Evolutionary conservation across 2,329 filamentous ascomycete genomes (phyloP).

Genomic region (Colletotrichum abscissum): DNA sequence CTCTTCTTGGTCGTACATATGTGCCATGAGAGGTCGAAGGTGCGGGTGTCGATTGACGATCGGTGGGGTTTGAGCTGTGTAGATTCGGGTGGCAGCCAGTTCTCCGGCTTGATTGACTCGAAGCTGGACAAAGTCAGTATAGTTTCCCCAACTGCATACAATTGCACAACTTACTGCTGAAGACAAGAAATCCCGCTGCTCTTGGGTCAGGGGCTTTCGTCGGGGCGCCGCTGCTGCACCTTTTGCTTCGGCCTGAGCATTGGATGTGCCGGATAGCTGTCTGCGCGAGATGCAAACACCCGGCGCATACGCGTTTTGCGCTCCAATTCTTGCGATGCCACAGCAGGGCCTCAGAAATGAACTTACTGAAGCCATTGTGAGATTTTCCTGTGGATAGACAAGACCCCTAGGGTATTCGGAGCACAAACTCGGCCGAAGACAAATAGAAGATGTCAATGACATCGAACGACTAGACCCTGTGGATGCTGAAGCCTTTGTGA

Average conservation of each 20-base stretch:
- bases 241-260: conserved; percentile 22
- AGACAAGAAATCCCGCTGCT: conserved; percentile 80
- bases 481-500: neutral
- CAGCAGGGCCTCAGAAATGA: conserved; percentile 12
- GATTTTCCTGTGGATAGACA: neutral
- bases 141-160: conserved; percentile 7
- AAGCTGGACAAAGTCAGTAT: conserved; percentile 60
- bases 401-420: neutral
- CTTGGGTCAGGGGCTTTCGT: conserved; percentile 72
- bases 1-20: conserved; percentile 98
- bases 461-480: conserved; percentile 30
- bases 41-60: conserved; percentile 85
- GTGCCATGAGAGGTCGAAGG: conserved; percentile 89
- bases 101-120: conserved; percentile 98
- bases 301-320: conserved; percentile 1
- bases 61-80: conserved; percentile 87
- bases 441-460: conserved; percentile 26
- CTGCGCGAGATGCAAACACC: conserved; percentile 10
- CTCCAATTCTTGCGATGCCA: conserved; percentile 2
- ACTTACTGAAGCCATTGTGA: conserved; percentile 28
- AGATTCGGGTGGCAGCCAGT: conserved; percentile 95
- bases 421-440: conserved; percentile 14
- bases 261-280: conserved; percentile 21
- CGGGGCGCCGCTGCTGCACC: conserved; percentile 38
- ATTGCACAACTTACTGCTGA: conserved; percentile 66